Evolutionary conservation across 2,329 filamentous ascomycete species (phyloP), one percentile per base, ranked within the genome.

Genomic region (Trichophaea hybrida): DNA sequence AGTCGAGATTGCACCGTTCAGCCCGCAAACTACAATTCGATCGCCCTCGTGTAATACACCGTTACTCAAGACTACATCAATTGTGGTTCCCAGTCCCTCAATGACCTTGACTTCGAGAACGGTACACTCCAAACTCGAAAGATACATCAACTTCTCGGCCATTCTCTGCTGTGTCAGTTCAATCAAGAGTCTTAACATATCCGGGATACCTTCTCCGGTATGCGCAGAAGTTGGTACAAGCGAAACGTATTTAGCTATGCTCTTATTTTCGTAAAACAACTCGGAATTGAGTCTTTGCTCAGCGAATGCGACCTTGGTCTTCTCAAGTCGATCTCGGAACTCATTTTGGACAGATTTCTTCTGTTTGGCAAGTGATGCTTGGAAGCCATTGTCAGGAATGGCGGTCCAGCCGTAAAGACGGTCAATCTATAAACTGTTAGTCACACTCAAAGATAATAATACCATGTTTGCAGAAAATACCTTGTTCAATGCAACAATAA

Each of bases 91-190:
- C 65, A 98, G 89, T 74, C 93, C 94, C 73, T 98, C 93, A 64
- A 98, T 96, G 53, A 94, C 88, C 81, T 98, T 98, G 73, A 98
- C 93, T 76, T 98, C 93, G 46, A 98, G 83, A 54, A 98, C 91
- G 6, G 93, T 98, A 72, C 89, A 93, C 75, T 98, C 90, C 32
- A 97, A 88, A 75, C 98, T 93, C 35, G 90, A 93, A 59, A 98
- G 81, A 73, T 98, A 98, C 93, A 98, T 98, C 68, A 98, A 82
- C 65, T 89, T 88, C 68, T 85, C 88, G 50, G 93, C 91, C 88
- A 98, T 97, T 69, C 93, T 86, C 76, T 97, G 90, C 74, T 98
- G 94, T 1, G 90, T 95, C 60, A 98, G 80, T 69, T 86, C 83
- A 54, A 94, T 76, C 67, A 98, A 86, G 62, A 98, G 83, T 80